Percentiles rank a stretch among this genome's conserved stretches.
Evolutionary conservation across 1,139 yeast genomes (phyloP).

Genomic region (Magnusiomyces paraingens): DNA sequence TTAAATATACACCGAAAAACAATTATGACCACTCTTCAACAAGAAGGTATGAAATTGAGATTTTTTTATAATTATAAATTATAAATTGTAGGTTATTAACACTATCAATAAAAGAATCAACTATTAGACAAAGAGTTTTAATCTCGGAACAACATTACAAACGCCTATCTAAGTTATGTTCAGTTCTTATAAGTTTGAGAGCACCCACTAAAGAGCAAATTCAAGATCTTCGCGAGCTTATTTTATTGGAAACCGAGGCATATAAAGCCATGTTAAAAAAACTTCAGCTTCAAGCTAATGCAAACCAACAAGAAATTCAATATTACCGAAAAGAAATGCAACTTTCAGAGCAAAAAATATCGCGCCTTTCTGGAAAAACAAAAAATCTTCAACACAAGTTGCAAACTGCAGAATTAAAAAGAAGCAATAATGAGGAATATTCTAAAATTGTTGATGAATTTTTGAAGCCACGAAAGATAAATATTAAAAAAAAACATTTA

Average conservation of each 20-base stretch:
- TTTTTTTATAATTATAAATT: too few species aligned
- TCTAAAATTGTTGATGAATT: slow-evolving; percentile 2
- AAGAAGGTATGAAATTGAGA: too few species aligned
- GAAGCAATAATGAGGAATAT: slow-evolving; percentile 4
- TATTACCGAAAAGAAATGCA: slow-evolving; percentile 4
- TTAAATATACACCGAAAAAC: too few species aligned
- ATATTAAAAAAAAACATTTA: not conserved
- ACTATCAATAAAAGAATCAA: not conserved
- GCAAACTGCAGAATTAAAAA: not conserved
- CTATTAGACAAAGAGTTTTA: slow-evolving; percentile 1
- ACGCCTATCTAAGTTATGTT: slow-evolving; percentile 3
- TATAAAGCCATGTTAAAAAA: slow-evolving; percentile 1
- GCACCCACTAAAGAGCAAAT: slow-evolving; percentile 2
- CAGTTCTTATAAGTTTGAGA: not conserved
- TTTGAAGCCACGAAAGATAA: slow-evolving; percentile 4
- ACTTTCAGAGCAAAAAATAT: not conserved
- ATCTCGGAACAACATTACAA: slow-evolving; percentile 6
- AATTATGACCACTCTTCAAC: too few species aligned
- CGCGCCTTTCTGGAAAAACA: not conserved
- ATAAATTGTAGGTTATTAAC: too few species aligned
- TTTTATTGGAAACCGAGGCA: not conserved
- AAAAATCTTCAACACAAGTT: not conserved
- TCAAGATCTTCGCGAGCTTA: not conserved
- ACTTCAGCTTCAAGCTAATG: slow-evolving; percentile 4
- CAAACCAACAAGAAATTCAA: slow-evolving; percentile 1